Base-by-base conservation (phyloP, 1,284 basidiomycete species). In the Cryptococcus depauperatus region DNA sequence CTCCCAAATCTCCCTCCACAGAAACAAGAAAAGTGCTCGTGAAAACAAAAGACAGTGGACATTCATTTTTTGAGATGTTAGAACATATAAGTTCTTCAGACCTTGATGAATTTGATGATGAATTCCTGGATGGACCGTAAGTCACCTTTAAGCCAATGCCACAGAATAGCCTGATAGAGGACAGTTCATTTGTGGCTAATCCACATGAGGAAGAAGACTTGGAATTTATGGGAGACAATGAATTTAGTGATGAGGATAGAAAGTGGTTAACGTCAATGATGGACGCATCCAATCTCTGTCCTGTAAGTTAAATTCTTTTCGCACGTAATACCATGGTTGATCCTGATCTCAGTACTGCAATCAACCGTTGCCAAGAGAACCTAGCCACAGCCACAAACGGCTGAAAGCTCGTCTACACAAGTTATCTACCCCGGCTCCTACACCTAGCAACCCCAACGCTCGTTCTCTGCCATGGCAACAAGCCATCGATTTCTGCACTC, bases 401-500 rank as follows among this genome's bases (percentile, higher is more conserved):
- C 46, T 48, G 11, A 32, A 40, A 43, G 16, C 11, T 2, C 26
- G 44, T 35, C 43, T 55, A 2, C 26, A 45, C 5, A 19, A 33
- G 1, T 43, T 51, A 7, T 55, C 51, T 11, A 19, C 10, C 4
- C 48, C 55, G 8, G 18, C 32, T 19, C 51, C 54, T 3, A 52
- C 48, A 7, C 14, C 22, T 5, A 7, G 7, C n/a, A 52, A 57
- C 26, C 46, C 51, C 21, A 25, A 42, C 13, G 51, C 53, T 3
- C 43, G 53, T n/a, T 19, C 32, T 14, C 41, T 54, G 16, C 14
- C 46, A 8, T 56, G 55, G 51, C 38, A 47, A 14, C 42, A 51
- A 39, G 45, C 53, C 11, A 52, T 59, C 37, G 48, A 57, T 1
- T 64, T 61, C 26, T 70, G 68, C 48, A 34, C 47, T 1, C 48